phyloP scores from a whole-genome alignment of 2,329 filamentous ascomycete genomes.

The Ophiostoma piceae region DNA sequence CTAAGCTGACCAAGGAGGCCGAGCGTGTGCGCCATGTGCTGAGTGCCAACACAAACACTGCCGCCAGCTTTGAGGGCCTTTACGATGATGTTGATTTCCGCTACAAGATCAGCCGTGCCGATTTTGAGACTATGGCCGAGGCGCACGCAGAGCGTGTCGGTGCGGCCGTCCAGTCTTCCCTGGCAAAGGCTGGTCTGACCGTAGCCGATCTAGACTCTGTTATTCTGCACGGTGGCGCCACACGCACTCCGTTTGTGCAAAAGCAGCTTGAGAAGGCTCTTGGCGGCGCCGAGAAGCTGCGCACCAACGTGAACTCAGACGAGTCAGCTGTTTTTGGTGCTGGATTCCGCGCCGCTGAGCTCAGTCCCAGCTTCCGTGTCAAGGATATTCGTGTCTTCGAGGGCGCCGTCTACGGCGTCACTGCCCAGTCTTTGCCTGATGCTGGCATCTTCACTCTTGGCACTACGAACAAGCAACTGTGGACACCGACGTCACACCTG shows the following conservation, averaged over 20 bases:
- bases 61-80: slow-evolving; percentile 77
- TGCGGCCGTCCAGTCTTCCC: slow-evolving; percentile 64
- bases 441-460: slow-evolving; percentile 62
- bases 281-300: slow-evolving; percentile 70
- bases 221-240: slow-evolving; percentile 86
- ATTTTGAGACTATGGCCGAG: slow-evolving; percentile 75
- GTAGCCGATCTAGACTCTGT: slow-evolving; percentile 77
- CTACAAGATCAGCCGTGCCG: slow-evolving; percentile 74
- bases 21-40: slow-evolving; percentile 82
- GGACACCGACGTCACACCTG: slow-evolving; percentile 68
- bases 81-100: slow-evolving; percentile 91
- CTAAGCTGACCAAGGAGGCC: slow-evolving; percentile 89
- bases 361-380: slow-evolving; percentile 93
- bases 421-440: slow-evolving; percentile 63
- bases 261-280: slow-evolving; percentile 73
- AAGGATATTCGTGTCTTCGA: slow-evolving; percentile 92
- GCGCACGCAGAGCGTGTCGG: slow-evolving; percentile 63
- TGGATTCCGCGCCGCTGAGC: slow-evolving; percentile 83
- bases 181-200: slow-evolving; percentile 66
- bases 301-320: slow-evolving; percentile 92
- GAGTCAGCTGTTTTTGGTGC: slow-evolving; percentile 95
- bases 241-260: slow-evolving; percentile 91
- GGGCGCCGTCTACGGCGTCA: slow-evolving; percentile 64
- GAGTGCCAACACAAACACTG: slow-evolving; percentile 83
- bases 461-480: slow-evolving; percentile 72